Percentiles rank a stretch among this genome's conserved stretches.
Evolutionary conservation across 2,329 filamentous ascomycete genomes (phyloP).

Genomic region (Ophiosphaerella korrae): DNA sequence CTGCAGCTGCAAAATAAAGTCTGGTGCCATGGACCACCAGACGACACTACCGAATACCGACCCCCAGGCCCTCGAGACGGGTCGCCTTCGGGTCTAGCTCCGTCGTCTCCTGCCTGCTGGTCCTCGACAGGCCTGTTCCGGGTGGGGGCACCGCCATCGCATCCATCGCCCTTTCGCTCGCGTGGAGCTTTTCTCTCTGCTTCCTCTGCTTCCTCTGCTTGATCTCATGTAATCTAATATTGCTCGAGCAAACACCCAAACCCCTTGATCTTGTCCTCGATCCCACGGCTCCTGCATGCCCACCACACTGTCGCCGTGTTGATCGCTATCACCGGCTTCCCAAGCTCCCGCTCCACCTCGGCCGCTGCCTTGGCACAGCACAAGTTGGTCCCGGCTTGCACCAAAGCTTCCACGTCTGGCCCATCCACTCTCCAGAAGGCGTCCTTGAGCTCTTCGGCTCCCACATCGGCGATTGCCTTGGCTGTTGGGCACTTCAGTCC

Average conservation of each 20-base stretch:
- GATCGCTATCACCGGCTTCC: slow-evolving; percentile 26
- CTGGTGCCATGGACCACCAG: no score
- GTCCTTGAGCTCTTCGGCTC: slow-evolving; percentile 13
- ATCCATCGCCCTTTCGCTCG: background rate
- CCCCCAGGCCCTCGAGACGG: no score
- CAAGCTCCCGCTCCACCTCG: slow-evolving; percentile 22
- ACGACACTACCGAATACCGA: no score
- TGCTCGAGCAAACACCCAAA: slow-evolving; percentile 21
- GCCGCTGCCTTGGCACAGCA: slow-evolving; percentile 21
- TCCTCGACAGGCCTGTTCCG: no score
- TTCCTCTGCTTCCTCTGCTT: no score
- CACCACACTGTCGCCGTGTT: slow-evolving; percentile 25
- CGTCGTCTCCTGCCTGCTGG: no score
- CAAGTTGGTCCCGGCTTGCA: slow-evolving; percentile 26
- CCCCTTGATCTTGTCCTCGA: slow-evolving; percentile 16
- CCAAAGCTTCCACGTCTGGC: slow-evolving; percentile 18
- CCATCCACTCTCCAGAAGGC: slow-evolving; percentile 20
- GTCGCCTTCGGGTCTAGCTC: no score
- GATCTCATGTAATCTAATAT: slow-evolving; percentile 1
- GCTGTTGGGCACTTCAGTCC: slow-evolving; percentile 34
- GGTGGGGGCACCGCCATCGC: no score
- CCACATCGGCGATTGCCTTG: slow-evolving; percentile 19
- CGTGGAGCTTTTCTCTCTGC: background rate
- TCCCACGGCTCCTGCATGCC: slow-evolving; percentile 21
- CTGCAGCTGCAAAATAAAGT: no score